Conservation (phyloP, 257 asterid species). For the Capsicum rhomboideum region DNA sequence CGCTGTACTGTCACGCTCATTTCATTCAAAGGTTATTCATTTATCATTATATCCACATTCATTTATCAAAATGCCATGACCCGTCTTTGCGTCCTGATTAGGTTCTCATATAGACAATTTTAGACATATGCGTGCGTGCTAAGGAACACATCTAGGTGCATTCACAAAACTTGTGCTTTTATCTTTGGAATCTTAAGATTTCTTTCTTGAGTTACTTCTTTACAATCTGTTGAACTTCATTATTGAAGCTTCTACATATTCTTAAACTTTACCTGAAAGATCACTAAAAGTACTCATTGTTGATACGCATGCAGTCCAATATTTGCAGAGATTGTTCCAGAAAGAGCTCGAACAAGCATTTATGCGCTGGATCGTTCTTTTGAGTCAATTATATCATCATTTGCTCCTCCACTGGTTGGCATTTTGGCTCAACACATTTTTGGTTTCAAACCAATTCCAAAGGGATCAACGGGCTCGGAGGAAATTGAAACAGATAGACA, state of each 20-base stretch:
- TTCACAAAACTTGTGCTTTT: not conserved
- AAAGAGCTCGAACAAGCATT: conserved; percentile 9
- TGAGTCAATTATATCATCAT: conserved; percentile 73
- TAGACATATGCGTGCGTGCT: not conserved
- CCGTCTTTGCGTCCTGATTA: not conserved
- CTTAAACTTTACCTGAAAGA: not conserved
- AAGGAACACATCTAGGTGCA: not conserved
- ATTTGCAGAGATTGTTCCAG: conserved; percentile 16
- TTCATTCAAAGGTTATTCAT: no score
- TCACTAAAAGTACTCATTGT: not conserved
- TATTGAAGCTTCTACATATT: not conserved
- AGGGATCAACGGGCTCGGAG: not conserved
- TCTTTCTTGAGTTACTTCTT: not conserved
- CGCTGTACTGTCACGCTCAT: no score
- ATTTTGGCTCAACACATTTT: conserved; percentile 55
- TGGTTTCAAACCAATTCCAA: conserved; percentile 56
- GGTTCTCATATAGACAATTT: not conserved
- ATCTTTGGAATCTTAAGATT: not conserved
- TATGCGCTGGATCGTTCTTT: conserved; percentile 15
- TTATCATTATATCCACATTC: no score
- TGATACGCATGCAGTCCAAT: conserved; percentile 3
- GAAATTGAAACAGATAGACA: conserved; percentile 31
- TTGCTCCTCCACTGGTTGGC: conserved; percentile 88
- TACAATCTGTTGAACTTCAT: not conserved
- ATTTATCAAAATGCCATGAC: not conserved